phyloP scores from a whole-genome alignment of 257 asterid genomes.

The Marsdenia floribunda region DNA sequence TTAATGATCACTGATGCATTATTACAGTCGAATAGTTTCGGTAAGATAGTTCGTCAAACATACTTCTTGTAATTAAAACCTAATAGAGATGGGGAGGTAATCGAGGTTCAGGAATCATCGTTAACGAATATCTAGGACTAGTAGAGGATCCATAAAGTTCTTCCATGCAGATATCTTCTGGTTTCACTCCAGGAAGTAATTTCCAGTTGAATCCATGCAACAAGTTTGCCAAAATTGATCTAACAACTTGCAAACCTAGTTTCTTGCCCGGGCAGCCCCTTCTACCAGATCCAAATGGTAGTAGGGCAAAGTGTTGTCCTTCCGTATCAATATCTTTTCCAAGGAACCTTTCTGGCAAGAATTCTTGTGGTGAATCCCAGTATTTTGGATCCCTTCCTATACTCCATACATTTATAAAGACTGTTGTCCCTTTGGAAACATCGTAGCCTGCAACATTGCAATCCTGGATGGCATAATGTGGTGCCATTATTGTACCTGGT shows the following conservation, averaged over 20 bases:
- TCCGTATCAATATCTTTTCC: not conserved
- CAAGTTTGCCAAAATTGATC: not conserved
- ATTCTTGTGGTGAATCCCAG: not conserved
- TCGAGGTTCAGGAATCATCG: not conserved
- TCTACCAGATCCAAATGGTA: not conserved
- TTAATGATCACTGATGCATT: too few relatives aligned
- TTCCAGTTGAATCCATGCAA: slow-evolving; percentile 2
- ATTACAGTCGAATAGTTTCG: too few relatives aligned
- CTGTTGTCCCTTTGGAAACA: not conserved
- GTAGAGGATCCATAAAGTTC: not conserved
- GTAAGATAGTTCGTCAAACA: too few relatives aligned
- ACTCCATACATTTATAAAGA: not conserved
- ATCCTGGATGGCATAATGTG: not conserved
- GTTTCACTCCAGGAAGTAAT: not conserved
- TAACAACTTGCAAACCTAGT: not conserved
- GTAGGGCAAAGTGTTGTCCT: not conserved
- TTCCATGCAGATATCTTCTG: not conserved
- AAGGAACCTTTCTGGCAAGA: slow-evolving; percentile 1
- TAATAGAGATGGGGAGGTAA: not conserved
- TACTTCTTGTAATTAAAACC: too few relatives aligned
- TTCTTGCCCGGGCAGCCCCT: not conserved
- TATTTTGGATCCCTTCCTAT: not conserved
- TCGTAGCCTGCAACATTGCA: not conserved
- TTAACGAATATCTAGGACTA: not conserved
- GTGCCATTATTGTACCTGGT: not conserved